These are phyloP conservation scores for Dinochytrium kinnereticum DNA, from an alignment of 371 early-diverging fungal species.

Conservation along the genomic window DNA sequence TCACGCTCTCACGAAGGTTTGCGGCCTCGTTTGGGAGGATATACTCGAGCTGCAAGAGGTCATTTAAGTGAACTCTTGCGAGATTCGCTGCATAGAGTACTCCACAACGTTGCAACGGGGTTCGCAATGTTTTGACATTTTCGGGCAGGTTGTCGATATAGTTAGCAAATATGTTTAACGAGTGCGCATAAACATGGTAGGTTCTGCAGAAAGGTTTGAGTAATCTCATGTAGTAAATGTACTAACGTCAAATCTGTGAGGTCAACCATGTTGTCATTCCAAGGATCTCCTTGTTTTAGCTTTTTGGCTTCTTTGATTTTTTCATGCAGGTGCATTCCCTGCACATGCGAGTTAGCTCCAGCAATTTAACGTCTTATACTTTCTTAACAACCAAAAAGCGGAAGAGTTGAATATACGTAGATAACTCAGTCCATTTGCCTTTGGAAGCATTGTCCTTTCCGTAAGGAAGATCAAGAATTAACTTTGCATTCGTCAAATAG, in stretches of 20 bases:
- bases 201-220: neutral
- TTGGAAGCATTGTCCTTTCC: neutral
- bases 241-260: constrained; percentile 49
- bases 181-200: constrained; percentile 7
- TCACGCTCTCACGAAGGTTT: constrained; percentile 1
- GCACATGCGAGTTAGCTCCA: neutral
- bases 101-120: constrained; percentile 19
- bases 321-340: neutral
- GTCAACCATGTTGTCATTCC: constrained; percentile 52
- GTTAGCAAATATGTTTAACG: neutral
- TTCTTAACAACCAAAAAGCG: neutral
- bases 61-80: constrained; percentile 18
- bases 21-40: constrained; percentile 5
- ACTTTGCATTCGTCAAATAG: neutral
- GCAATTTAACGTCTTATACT: neutral
- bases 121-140: neutral
- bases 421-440: neutral
- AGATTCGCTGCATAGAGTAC: constrained; percentile 29
- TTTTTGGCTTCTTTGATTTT: constrained; percentile 8
- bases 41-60: constrained; percentile 7
- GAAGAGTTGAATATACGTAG: constrained; percentile 3
- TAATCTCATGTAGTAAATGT: neutral
- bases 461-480: neutral
- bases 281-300: constrained; percentile 30
- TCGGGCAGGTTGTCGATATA: neutral